Base-by-base conservation (phyloP, 2,329 filamentous ascomycete genomes). In the Thielaviopsis euricoi region DNA sequence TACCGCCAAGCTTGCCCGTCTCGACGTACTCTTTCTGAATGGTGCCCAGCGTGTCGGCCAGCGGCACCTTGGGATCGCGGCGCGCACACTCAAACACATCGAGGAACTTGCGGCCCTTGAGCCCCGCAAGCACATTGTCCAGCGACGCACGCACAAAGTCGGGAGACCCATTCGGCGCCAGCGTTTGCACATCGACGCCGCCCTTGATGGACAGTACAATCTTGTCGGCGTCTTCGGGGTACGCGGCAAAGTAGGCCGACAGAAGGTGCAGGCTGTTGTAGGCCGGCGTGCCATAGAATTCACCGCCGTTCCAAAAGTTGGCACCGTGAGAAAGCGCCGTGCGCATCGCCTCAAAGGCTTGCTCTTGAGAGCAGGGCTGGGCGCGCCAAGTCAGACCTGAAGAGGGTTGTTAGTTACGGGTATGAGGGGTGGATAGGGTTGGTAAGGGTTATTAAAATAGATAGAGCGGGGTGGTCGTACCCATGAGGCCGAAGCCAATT, bases 201-300 rank as follows among this genome's bases (percentile, higher is more conserved):
- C 82, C 82, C 69, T 86, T 86, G 65, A 86, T 75, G 63, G 74
- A 76, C 52, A 86, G 68, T 12, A 83, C 73, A 10, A 86, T 73
- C 64, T 81, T 80, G 54, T 76, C 71, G 7, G 81, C 80, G 62
- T 85, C 79, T 61, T 82, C 78, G 1, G 83, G 82, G 65, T 85
- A 78, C 60, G 76, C 74, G 33, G 73, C 73, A 65, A 86, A 84
- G 69, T 86, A 86, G 25, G 74, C 71, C 61, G 79, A 75, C 29
- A 86, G 68, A 10, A 86, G 68, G 33, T 77, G 75, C 64, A 83
- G 80, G 64, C 67, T 71, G 69, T 85, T 83, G 64, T 74, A 74
- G 21, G 78, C 71, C 1, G 76, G 74, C 0, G 73, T 70, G 46
- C 83, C 83, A 69, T 87, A 87, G 65, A 85, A 77, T 65, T 85